phyloP scores from a whole-genome alignment of 2,329 filamentous ascomycete genomes.

The Apiospora hydei region DNA sequence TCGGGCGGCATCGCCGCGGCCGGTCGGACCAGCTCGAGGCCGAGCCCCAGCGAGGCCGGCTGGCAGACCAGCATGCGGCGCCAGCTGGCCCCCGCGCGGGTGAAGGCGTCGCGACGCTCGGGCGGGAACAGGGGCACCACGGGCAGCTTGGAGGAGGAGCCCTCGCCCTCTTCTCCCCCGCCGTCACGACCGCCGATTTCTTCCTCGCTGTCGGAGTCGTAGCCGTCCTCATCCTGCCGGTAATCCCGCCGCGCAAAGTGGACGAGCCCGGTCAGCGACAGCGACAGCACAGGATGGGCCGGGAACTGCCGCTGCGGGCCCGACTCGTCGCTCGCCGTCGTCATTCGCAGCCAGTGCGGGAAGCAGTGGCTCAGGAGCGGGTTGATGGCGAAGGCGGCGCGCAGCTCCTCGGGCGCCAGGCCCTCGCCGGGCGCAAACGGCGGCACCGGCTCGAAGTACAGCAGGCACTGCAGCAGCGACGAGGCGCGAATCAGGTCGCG shows the following conservation, averaged over 20 bases:
- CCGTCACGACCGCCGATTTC: neutral
- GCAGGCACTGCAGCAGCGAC: slow-evolving; percentile 7
- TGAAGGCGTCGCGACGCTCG: neutral
- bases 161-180: neutral
- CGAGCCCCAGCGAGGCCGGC: neutral
- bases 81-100: neutral
- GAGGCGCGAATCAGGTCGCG: neutral
- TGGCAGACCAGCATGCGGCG: slow-evolving; percentile 15
- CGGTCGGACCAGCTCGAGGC: neutral
- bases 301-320: neutral
- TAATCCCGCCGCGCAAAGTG: neutral
- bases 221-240: no score
- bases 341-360: neutral
- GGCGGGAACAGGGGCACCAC: neutral
- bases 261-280: neutral
- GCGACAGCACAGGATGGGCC: neutral
- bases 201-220: neutral
- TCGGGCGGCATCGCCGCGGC: neutral
- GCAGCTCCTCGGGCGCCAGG: slow-evolving; percentile 3
- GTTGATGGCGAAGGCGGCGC: neutral
- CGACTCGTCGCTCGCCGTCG: neutral
- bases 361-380: neutral
- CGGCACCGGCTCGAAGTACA: slow-evolving; percentile 1
- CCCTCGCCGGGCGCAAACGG: slow-evolving; percentile 2
- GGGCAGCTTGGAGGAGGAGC: neutral